These are phyloP conservation scores for Zasmidium angulare DNA, from an alignment of 2,329 filamentous ascomycete species.

Conservation along the genomic window DNA sequence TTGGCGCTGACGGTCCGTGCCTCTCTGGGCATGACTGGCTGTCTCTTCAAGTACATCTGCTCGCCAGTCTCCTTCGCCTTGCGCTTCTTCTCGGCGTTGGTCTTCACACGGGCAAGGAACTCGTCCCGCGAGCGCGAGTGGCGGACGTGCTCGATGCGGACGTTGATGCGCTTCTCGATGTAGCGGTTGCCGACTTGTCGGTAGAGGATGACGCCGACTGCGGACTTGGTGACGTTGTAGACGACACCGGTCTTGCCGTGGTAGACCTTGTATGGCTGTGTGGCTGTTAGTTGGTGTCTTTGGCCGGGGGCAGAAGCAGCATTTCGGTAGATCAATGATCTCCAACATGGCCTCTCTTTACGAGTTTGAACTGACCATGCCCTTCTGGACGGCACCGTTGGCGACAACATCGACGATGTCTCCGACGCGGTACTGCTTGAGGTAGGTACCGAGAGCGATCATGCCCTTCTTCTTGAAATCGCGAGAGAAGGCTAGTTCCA, in stretches of 20 bases:
- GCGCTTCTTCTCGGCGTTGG: slow-evolving; percentile 88
- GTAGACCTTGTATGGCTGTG: slow-evolving; percentile 92
- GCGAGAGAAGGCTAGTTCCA: slow-evolving; percentile 70
- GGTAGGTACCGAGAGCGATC: slow-evolving; percentile 92
- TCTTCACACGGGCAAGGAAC: slow-evolving; percentile 95
- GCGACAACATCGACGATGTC: slow-evolving; percentile 99
- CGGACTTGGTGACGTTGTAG: slow-evolving; percentile 94
- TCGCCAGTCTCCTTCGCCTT: slow-evolving; percentile 88
- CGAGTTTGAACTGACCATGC: slow-evolving; percentile 60
- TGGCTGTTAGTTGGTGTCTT: slow-evolving; percentile 10
- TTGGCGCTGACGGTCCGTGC: slow-evolving; percentile 75
- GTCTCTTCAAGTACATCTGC: slow-evolving; percentile 90
- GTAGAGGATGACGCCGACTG: slow-evolving; percentile 98
- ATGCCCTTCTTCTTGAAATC: slow-evolving; percentile 93
- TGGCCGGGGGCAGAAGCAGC: neutral
- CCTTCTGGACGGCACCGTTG: slow-evolving; percentile 98
- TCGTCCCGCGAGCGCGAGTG: slow-evolving; percentile 95
- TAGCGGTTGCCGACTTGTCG: slow-evolving; percentile 99
- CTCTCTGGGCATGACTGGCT: slow-evolving; percentile 75
- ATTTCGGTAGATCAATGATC: neutral
- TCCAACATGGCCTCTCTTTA: neutral
- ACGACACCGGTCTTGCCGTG: slow-evolving; percentile 82
- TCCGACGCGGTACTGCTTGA: slow-evolving; percentile 94
- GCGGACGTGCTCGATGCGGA: slow-evolving; percentile 95
- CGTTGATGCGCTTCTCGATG: slow-evolving; percentile 99